Conservation (phyloP, 116 monocot species). For the Posidonia oceanica region DNA sequence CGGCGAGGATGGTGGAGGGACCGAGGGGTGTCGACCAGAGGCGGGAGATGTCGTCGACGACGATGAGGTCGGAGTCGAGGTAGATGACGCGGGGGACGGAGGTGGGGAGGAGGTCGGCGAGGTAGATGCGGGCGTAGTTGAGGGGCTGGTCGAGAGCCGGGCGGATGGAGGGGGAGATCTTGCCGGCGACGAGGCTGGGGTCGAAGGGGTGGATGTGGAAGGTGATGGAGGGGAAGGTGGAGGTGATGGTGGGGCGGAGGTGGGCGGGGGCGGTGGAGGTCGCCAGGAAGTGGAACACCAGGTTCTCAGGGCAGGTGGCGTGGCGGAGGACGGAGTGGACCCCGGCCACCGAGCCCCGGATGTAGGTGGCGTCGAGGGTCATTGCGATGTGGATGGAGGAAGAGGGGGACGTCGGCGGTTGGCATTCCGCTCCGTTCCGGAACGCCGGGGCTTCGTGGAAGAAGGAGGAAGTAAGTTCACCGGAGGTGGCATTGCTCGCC, state of each 20-base stretch:
- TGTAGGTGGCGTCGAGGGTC: conserved; percentile 11
- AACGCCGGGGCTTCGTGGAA: no score
- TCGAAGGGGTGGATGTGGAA: conserved; percentile 17
- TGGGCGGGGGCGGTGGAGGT: no score
- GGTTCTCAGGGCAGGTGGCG: conserved; percentile 9
- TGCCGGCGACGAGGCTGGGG: conserved; percentile 7
- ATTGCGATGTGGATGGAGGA: conserved; percentile 9
- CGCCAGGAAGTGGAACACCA: conserved; percentile 10
- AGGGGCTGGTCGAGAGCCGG: conserved; percentile 21
- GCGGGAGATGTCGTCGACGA: conserved; percentile 16
- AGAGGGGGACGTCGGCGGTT: not conserved
- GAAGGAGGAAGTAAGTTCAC: no score
- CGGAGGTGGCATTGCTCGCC: no score
- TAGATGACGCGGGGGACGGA: conserved; percentile 11
- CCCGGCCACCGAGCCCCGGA: conserved; percentile 9
- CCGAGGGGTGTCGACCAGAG: conserved; percentile 4
- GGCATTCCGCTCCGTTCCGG: no score
- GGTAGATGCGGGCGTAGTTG: conserved; percentile 23
- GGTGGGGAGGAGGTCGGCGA: conserved; percentile 15
- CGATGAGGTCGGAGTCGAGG: conserved; percentile 19
- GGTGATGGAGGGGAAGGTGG: conserved; percentile 20
- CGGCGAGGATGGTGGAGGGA: conserved; percentile 12
- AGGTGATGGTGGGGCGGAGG: conserved; percentile 7
- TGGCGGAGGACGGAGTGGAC: conserved; percentile 13
- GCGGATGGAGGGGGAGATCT: conserved; percentile 20